Conservation (phyloP, 208 protist species). For the Leishmania arabica region DNA sequence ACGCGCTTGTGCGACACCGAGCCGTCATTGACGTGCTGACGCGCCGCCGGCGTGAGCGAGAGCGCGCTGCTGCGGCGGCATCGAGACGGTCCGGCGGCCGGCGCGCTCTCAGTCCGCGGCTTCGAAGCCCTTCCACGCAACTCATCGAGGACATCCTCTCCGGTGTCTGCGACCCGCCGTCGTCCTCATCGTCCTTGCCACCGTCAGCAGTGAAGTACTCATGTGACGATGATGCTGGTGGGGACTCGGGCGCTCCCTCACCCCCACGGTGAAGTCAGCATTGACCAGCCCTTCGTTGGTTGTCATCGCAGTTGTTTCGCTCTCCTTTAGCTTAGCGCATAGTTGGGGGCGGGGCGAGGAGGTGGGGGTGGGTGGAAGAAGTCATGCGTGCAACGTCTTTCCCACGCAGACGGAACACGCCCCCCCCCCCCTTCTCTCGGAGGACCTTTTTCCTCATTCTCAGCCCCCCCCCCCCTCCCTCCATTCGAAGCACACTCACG, state of each 20-base stretch:
- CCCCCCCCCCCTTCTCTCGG: neutral
- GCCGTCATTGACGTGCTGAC: conserved; percentile 54
- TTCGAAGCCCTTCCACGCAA: conserved; percentile 22
- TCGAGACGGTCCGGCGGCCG: conserved; percentile 4
- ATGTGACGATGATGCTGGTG: neutral
- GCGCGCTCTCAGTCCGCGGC: neutral
- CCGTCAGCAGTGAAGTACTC: neutral
- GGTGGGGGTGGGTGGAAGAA: neutral
- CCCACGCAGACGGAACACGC: no score
- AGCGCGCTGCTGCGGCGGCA: neutral
- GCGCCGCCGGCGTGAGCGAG: conserved; percentile 15
- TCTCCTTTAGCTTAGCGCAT: neutral
- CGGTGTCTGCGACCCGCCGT: conserved; percentile 28
- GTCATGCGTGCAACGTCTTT: neutral
- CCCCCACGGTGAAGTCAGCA: neutral
- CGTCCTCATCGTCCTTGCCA: neutral
- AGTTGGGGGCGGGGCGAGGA: neutral
- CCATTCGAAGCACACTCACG: neutral
- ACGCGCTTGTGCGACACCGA: conserved; percentile 46
- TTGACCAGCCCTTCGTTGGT: neutral
- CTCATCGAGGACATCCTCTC: conserved; percentile 45
- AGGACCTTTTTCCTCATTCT: neutral
- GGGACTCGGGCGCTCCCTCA: neutral
- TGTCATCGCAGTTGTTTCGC: neutral
- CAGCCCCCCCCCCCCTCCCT: neutral